Evolutionary conservation across 2,329 filamentous ascomycete genomes (phyloP).

Genomic region (Ophiosphaerella narmari): DNA sequence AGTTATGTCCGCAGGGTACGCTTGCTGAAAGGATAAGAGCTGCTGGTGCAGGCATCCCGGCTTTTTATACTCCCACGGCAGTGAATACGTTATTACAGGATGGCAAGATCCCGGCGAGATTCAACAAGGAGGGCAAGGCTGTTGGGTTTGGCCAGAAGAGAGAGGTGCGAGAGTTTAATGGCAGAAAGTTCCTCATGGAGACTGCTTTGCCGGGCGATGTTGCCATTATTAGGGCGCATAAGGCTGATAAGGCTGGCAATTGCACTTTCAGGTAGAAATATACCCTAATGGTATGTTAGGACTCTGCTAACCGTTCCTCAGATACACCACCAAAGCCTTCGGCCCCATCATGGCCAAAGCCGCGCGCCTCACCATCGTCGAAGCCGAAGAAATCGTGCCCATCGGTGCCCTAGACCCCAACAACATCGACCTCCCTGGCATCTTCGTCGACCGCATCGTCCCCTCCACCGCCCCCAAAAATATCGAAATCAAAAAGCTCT

Average conservation of each 20-base stretch:
- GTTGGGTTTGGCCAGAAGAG: constrained; percentile 67
- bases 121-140: constrained; percentile 62
- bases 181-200: constrained; percentile 77
- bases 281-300: too few species aligned
- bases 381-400: constrained; percentile 93
- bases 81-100: constrained; percentile 67
- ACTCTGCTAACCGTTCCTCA: constrained; percentile 11
- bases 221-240: constrained; percentile 76
- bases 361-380: constrained; percentile 87
- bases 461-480: constrained; percentile 77
- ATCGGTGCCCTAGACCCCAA: constrained; percentile 83
- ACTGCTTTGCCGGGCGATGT: constrained; percentile 75
- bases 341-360: constrained; percentile 76
- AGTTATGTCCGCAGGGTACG: constrained; percentile 77
- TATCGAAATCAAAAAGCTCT: constrained; percentile 64
- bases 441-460: constrained; percentile 89
- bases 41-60: constrained; percentile 76
- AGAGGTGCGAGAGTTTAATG: constrained; percentile 74
- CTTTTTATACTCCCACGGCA: constrained; percentile 79
- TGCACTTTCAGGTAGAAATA: constrained; percentile 63
- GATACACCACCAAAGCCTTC: constrained; percentile 46
- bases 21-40: constrained; percentile 73
- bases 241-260: constrained; percentile 77
- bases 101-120: constrained; percentile 68
- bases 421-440: constrained; percentile 83